Evolutionary conservation across 2,329 filamentous ascomycete species (phyloP), one percentile per base, ranked within the genome.

Genomic region (Alternaria sp.): DNA sequence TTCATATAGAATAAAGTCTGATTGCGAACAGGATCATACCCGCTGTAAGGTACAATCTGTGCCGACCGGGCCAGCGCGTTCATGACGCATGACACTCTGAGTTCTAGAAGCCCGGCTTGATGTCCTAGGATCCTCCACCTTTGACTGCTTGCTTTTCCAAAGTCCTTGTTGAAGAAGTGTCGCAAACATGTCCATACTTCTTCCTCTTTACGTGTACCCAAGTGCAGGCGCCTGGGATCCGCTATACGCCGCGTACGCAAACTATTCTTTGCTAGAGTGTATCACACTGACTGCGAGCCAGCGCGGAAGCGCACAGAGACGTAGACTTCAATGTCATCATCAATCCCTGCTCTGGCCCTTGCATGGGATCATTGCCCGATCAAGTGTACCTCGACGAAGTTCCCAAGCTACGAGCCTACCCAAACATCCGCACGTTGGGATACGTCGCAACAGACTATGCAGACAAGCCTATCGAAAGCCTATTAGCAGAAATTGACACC

Each of bases 361-460:
- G 75, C 52, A 59, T 70, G n/a, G 71, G 67, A 13, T 72, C 70
- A 5, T 62, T 76, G 9, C 75, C 74, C 5, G 69, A 75, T 44
- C 61, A 69, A 65, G 62, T 67, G 36, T 77, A 77, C 62, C 69
- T 77, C 23, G 57, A 67, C 54, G 83, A 83, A 61, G 79, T 85
- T 10, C 81, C 82, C 10, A 79, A 77, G 55, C 74, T 85, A 15
- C 74, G 74, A 26, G 65, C 74, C 4, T 79, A 81, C 61, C 73
- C 82, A 54, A 87, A 88, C 72, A 83, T 84, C 28, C 80, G 81
- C 8, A 80, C 86, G 9, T 69, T 87, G 19, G 84, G 83, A 5
- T 86, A 86, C 69, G 85, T 87, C 64, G 79, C 85, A 19, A 84
- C 83, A 9, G 83, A 83, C 12, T 88, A 87, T 66, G 75, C 79